phyloP scores from a whole-genome alignment of 768 basidiomycete species.

The Gyrodon lividus region DNA sequence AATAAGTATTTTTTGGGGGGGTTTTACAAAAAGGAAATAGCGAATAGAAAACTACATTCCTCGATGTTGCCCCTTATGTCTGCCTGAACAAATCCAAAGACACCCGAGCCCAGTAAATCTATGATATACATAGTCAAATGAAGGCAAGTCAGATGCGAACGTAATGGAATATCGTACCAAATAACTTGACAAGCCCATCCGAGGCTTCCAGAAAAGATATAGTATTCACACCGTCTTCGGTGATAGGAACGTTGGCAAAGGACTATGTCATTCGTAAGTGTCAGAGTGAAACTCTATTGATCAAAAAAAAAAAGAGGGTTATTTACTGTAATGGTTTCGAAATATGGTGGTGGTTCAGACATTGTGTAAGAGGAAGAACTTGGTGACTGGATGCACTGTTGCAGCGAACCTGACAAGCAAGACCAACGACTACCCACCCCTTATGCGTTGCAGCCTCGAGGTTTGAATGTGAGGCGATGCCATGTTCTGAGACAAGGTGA shows the following conservation, averaged over 20 bases:
- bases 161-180: conserved; percentile 48
- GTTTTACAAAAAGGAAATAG: conserved; percentile 9
- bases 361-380: conserved; percentile 18
- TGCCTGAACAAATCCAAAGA: conserved; percentile 73
- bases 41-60: conserved; percentile 38
- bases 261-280: conserved; percentile 49
- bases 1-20: conserved; percentile 11
- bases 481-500: conserved; percentile 23
- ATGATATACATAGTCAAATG: conserved; percentile 12
- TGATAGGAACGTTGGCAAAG: conserved; percentile 79
- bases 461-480: conserved; percentile 24
- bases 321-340: conserved; percentile 65
- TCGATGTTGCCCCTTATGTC: conserved; percentile 68
- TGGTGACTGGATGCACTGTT: neutral
- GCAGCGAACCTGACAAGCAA: conserved; percentile 6
- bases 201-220: conserved; percentile 80
- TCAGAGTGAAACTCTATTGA: neutral
- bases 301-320: conserved; percentile 1
- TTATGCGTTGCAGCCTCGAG: conserved; percentile 28
- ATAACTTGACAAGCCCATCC: conserved; percentile 77
- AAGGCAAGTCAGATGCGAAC: conserved; percentile 14
- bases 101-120: conserved; percentile 68
- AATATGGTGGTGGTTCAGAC: conserved; percentile 54
- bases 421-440: conserved; percentile 8
- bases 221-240: conserved; percentile 78